These are phyloP conservation scores for Termitomyces sp. DNA, from an alignment of 768 basidiomycete genomes.

Conservation along the genomic window DNA sequence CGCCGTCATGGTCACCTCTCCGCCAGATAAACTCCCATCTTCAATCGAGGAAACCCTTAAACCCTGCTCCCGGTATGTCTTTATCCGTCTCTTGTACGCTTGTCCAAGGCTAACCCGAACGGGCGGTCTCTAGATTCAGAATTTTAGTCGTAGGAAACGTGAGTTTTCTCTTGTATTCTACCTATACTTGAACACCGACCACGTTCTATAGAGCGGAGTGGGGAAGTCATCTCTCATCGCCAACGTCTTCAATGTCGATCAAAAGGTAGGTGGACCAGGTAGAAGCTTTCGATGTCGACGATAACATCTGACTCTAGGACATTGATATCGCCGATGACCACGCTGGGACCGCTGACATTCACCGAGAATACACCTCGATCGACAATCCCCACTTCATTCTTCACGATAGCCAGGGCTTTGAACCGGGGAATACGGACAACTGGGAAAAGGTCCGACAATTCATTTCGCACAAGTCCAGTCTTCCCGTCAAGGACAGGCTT, in stretches of 20 bases:
- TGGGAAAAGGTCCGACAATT: neutral
- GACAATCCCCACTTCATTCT: constrained; percentile 1
- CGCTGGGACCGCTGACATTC: neutral
- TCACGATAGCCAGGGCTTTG: constrained; percentile 1
- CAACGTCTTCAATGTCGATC: neutral
- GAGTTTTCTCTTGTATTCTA: neutral
- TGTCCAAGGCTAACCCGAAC: neutral
- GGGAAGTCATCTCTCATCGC: neutral
- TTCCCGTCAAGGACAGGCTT: neutral
- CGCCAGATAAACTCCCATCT: neutral
- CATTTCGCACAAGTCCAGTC: neutral
- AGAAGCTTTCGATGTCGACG: neutral
- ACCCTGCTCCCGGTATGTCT: neutral
- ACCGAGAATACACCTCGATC: neutral
- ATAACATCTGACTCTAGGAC: neutral
- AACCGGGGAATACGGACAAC: neutral
- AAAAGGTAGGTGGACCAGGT: neutral
- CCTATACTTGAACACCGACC: neutral
- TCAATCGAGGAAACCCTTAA: neutral
- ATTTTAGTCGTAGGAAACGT: constrained; percentile 3
- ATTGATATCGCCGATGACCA: constrained; percentile 1
- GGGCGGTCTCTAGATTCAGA: neutral
- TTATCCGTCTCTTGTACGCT: neutral
- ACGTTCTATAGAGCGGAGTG: neutral
- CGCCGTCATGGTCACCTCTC: neutral